phyloP scores from a whole-genome alignment of 495 filamentous ascomycete genomes.

The Penicillium antarcticum region DNA sequence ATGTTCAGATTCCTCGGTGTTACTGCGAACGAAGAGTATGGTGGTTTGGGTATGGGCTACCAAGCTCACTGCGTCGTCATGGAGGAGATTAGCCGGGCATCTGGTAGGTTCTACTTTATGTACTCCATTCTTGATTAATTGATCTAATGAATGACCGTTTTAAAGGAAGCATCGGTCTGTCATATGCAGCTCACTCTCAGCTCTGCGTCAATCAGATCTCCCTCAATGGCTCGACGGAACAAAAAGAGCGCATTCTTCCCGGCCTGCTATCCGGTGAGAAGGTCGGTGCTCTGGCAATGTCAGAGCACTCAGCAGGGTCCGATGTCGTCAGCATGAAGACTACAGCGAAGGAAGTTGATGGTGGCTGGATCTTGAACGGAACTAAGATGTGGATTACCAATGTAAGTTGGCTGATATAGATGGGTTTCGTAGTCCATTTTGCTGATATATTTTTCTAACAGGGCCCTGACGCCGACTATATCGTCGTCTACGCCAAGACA shows the following conservation, averaged over 20 bases:
- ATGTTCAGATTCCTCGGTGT: conserved; percentile 72
- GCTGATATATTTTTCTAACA: conserved; percentile 15
- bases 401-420: conserved; percentile 33
- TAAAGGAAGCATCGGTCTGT: conserved; percentile 80
- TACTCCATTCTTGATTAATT: neutral
- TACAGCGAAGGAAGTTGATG: conserved; percentile 71
- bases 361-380: conserved; percentile 82
- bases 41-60: conserved; percentile 89
- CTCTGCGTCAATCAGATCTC: conserved; percentile 96
- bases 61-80: conserved; percentile 96
- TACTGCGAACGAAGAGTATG: conserved; percentile 91
- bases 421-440: too few species aligned
- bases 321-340: conserved; percentile 98
- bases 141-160: neutral
- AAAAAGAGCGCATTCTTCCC: conserved; percentile 79
- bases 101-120: conserved; percentile 34
- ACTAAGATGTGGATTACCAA: conserved; percentile 99
- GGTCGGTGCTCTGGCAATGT: conserved; percentile 93
- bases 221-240: conserved; percentile 75
- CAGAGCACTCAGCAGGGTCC: conserved; percentile 82
- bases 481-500: conserved; percentile 96
- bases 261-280: conserved; percentile 77
- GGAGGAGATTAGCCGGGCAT: conserved; percentile 78
- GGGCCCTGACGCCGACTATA: conserved; percentile 86
- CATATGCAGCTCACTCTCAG: conserved; percentile 94